Conservation (phyloP, 371 early-diverging fungal genomes). For the Ecytonucleospora hepatopenaei region DNA sequence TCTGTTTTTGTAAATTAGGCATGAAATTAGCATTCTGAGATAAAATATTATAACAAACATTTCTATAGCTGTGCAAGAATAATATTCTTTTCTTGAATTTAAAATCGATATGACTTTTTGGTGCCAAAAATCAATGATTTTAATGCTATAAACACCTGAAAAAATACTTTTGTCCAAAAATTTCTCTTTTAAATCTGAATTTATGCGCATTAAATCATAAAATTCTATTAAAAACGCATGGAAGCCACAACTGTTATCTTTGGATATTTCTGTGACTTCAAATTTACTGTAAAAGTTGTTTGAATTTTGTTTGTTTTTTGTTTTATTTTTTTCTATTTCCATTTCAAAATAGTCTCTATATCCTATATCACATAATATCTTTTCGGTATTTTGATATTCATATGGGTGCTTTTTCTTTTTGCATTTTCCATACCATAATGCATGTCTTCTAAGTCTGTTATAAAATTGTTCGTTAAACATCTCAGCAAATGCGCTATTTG, state of each 20-base stretch:
- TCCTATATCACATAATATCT: no score
- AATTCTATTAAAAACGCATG: neutral
- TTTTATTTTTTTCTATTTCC: no score
- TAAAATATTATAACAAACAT: neutral
- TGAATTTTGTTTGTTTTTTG: no score
- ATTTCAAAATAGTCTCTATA: no score
- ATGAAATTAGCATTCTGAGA: neutral
- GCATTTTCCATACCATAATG: no score
- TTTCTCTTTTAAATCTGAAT: neutral
- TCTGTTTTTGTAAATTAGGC: neutral
- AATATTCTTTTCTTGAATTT: neutral
- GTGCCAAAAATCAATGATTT: neutral
- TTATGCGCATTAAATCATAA: neutral
- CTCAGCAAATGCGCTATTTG: no score
- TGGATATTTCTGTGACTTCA: neutral
- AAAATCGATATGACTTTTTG: neutral
- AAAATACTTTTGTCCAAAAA: neutral
- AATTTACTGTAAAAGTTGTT: neutral
- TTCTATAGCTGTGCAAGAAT: neutral
- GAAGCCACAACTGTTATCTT: neutral
- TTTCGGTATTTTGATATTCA: no score
- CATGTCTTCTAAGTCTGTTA: no score
- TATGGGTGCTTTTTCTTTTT: no score
- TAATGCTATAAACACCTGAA: neutral
- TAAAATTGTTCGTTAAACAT: no score